Evolutionary conservation across 2,329 filamentous ascomycete genomes (phyloP), one percentile per base, ranked within the genome.

Genomic region (Shiraia bambusicola): DNA sequence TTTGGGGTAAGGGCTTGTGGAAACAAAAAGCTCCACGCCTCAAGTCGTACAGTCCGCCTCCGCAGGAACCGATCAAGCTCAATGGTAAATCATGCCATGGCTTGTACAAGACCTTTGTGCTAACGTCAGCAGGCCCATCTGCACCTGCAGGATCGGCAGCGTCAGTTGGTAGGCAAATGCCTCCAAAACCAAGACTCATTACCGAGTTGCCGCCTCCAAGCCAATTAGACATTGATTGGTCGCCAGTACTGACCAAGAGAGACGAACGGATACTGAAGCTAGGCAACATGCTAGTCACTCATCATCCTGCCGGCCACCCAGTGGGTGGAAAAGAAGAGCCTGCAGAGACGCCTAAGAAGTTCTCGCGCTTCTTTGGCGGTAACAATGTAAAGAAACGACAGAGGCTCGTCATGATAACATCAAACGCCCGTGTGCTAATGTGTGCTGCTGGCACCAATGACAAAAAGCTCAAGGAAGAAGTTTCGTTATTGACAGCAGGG

Each of bases 161-260:
- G n/a, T 19, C 52, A 27, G 29, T 52, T n/a, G 45, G 49, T 24
- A 53, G 53, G 22, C 62, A 56, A 37, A 37, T 61, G 40, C 59
- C 89, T 40, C 78, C 81, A 8, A 86, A 90, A 24, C 64, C 66
- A 24, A 53, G 90, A 47, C 83, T 96, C 46, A 94, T 98, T 47
- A 97, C 93, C 1, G 93, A 98, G 67, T 77, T 98, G 8, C 90
- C 93, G 12, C 92, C 93, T n/a, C 93, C 93, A 1, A 95, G 88
- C 36, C 93, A 97, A 67, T 76, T 98, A 17, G 93, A 98, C 63
- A 95, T 98, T 42, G 93, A 98, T 70, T 98, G 93, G 93, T 96
- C 92, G 1, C 93, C 93, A 1, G 91, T 98, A 4, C 75, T 98
- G 40, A 96, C 88, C 8, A 84, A 85, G 59, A 85, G 83, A 45